These are phyloP conservation scores for Dactylonectria estremocensis DNA, from an alignment of 2,329 filamentous ascomycete genomes.

Conservation along the genomic window DNA sequence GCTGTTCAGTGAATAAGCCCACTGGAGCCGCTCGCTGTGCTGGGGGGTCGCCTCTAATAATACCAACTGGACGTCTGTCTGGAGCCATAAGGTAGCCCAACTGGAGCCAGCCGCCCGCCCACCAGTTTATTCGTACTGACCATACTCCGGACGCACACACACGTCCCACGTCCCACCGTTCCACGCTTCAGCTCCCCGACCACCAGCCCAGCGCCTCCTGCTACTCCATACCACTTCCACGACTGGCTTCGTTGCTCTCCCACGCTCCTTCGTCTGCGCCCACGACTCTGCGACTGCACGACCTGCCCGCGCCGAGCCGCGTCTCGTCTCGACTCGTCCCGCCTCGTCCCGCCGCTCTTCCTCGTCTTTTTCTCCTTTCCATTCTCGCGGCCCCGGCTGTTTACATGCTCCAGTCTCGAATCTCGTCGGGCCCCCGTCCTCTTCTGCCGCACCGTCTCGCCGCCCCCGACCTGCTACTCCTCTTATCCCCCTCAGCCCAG, in stretches of 20 bases:
- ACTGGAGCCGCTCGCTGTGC: constrained; percentile 9
- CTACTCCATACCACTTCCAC: constrained; percentile 46
- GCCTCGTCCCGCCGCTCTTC: constrained; percentile 31
- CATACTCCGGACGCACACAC: neutral
- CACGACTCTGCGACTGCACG: constrained; percentile 36
- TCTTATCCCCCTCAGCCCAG: constrained; percentile 40
- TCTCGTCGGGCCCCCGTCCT: constrained; percentile 41
- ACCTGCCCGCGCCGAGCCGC: constrained; percentile 48
- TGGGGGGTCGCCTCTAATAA: too few species aligned
- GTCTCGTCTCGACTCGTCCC: constrained; percentile 41
- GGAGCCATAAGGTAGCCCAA: too few species aligned
- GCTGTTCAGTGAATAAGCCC: constrained; percentile 5
- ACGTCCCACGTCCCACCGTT: constrained; percentile 37
- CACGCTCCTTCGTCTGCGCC: constrained; percentile 47
- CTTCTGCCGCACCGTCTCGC: constrained; percentile 49
- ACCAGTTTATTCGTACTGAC: too few species aligned
- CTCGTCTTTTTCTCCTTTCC: constrained; percentile 32
- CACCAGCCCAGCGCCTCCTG: constrained; percentile 44
- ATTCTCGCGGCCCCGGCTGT: constrained; percentile 31
- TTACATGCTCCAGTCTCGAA: constrained; percentile 45
- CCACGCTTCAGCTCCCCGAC: constrained; percentile 46
- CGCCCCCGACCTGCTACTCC: constrained; percentile 47
- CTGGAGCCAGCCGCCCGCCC: too few species aligned
- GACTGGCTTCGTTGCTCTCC: constrained; percentile 50
- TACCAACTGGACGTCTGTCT: too few species aligned